Evolutionary conservation across 2,329 filamentous ascomycete genomes (phyloP), one percentile per base, ranked within the genome.

Genomic region (Tolypocladium guangdongense): DNA sequence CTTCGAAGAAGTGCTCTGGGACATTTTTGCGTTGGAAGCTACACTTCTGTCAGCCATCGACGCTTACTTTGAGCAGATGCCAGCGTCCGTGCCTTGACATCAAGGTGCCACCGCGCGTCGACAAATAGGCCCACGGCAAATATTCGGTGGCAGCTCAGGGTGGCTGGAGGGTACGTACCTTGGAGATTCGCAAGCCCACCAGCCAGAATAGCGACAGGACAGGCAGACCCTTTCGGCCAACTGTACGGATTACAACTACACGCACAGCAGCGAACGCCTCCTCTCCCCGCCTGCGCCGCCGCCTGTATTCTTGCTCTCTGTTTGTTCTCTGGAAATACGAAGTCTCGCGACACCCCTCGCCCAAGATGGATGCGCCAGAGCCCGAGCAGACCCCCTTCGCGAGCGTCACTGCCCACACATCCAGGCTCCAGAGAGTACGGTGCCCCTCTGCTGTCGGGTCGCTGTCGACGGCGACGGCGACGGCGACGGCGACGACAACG

Each of bases 381-480:
- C 86, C 89, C 58, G 90, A 96, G 50, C 83, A 88, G 75, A 95
- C 90, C 71, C 90, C 91, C 74, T 96, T 96, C 74, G 88, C 86
- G 66, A 87, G 90, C 59, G 89, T 96, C 67, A 87, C 84, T 63
- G 84, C 87, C 67, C 92, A 96, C 64, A 95, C 90, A 22, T 86
- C 84, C 52, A 84, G 78, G 67, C 73, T 88, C 61, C 80, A 84
- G 72, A 80, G 84, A 72, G 88, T 91, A 74, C 63, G 75, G 54
- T n/a, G 33, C 46, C 47, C 37, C 24, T 24, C 22, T n/a, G 33
- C 30, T 45, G 24, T 12, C 52, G 20, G 2, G 24, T 35, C 20
- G 7, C 33, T 48, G 36, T 30, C 32, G 35, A 39, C 39, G 54
- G 41, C 54, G 52, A 54, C 37, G 24, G 27, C 38, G 22, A 30